Conservation (phyloP, 2,329 filamentous ascomycete species). For the Sporothrix dimorphospora region DNA sequence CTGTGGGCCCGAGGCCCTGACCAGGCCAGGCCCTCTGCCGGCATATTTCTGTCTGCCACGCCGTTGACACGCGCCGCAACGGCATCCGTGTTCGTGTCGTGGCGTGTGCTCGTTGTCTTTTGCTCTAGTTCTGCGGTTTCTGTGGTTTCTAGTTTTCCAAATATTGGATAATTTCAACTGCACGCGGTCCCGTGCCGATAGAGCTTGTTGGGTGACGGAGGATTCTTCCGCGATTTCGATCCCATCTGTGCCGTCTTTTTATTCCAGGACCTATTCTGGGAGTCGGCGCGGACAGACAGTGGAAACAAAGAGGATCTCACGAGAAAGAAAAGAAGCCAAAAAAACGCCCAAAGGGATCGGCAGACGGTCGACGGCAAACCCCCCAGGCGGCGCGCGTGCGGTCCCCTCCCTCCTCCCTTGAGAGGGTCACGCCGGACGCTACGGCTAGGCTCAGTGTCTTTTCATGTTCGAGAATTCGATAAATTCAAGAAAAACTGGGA, state of each 20-base stretch:
- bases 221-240: not conserved
- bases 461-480: not conserved
- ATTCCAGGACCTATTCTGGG: not conserved
- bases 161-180: slow-evolving; percentile 15
- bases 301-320: too few relatives aligned
- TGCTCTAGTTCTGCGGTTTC: not conserved
- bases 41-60: not conserved
- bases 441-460: not conserved
- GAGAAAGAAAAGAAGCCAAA: not conserved
- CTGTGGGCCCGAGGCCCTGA: not conserved
- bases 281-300: not conserved
- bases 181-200: not conserved
- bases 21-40: not conserved
- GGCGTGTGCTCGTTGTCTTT: slow-evolving; percentile 7
- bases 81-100: slow-evolving; percentile 15
- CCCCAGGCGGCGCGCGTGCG: not conserved
- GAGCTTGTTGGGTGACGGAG: not conserved
- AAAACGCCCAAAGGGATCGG: not conserved
- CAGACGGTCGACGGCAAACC: not conserved
- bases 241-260: not conserved
- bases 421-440: not conserved
- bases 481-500: not conserved
- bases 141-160: not conserved
- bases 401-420: not conserved
- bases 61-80: slow-evolving; percentile 14